Base-by-base conservation (phyloP, 345 rosid genomes). In the rapeseed (Brassica napus) region DNA sequence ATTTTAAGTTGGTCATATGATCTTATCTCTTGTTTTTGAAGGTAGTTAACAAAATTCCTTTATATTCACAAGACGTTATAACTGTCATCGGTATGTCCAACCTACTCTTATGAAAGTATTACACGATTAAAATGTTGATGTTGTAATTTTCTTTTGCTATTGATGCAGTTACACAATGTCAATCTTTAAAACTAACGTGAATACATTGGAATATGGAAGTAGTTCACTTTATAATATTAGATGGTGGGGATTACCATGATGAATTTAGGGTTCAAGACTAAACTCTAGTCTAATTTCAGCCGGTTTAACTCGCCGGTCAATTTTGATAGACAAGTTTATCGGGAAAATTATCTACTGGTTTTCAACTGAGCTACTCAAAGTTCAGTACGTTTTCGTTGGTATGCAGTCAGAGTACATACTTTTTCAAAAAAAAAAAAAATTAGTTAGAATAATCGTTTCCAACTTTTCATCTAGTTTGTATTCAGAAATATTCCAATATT, bases 1-100 rank as follows among this genome's bases (percentile, higher is more conserved):
- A 23, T 59, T 73, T 44, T 61, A 54, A 8, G 73, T 65, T 39
- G 61, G 16, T 64, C 61, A 63, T 64, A 57, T 12, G 31, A 30
- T 73, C 69, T 65, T 52, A 49, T n/a, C 7, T 8, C 49, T 12
- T 65, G 23, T 74, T 32, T 26, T 32, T 61, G 28, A 24, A 61
- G 59, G 16, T 4, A 14, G 55, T 47, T 47, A 47, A 47, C 55
- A 47, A 47, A 47, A 12, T 47, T 47, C 15, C n/a, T 42, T 47
- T 12, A 47, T 47, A 47, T 47, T 47, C 2, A 28, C 31, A 47
- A 47, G 55, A 47, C 16, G 5, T 47, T 5, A 1, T 47, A 47
- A 47, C 55, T 5, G 55, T 14, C 39, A n/a, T 60, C 65, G 23
- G 14, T 59, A 24, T 24, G 64, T 59, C 28, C 8, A 60, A 24